Percentiles rank a stretch among this genome's conserved stretches.
Evolutionary conservation across 108 stramenopile genomes (phyloP).

Genomic region (Bacterosira constricta): DNA sequence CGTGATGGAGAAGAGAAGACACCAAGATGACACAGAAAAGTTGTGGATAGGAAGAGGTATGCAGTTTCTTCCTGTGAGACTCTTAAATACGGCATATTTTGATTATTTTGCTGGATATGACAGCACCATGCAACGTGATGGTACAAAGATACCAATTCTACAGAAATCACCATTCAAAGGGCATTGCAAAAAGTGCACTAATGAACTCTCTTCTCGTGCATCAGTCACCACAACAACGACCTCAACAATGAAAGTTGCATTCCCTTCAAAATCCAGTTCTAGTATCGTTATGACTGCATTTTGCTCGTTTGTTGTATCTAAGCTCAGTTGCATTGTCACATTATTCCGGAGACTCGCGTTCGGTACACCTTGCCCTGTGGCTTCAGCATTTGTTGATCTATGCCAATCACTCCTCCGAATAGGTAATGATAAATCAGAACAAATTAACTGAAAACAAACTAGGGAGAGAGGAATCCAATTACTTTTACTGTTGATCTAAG

Average conservation of each 20-base stretch:
- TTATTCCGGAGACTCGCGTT: conserved; percentile 1
- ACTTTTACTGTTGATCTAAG: too few relatives aligned
- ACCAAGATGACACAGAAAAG: not conserved
- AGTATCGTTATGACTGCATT: not conserved
- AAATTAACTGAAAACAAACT: too few relatives aligned
- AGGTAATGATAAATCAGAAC: too few relatives aligned
- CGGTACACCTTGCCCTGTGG: not conserved
- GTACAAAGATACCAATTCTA: not conserved
- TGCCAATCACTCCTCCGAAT: too few relatives aligned
- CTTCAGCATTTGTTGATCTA: not conserved
- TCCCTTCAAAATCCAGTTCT: not conserved
- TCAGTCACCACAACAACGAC: not conserved
- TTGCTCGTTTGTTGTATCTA: conserved; percentile 8
- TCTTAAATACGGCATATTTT: not conserved
- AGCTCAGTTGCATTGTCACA: not conserved
- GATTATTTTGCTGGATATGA: not conserved
- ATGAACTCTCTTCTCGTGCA: not conserved
- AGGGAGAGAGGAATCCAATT: too few relatives aligned
- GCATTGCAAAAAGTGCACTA: not conserved
- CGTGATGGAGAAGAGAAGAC: not conserved
- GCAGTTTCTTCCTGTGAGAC: not conserved
- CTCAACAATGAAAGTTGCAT: not conserved
- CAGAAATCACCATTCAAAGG: not conserved
- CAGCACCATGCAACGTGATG: not conserved
- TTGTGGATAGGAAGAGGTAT: conserved; percentile 1